Conservation (phyloP, 106 monocot species). For the Agapanthus africanus region DNA sequence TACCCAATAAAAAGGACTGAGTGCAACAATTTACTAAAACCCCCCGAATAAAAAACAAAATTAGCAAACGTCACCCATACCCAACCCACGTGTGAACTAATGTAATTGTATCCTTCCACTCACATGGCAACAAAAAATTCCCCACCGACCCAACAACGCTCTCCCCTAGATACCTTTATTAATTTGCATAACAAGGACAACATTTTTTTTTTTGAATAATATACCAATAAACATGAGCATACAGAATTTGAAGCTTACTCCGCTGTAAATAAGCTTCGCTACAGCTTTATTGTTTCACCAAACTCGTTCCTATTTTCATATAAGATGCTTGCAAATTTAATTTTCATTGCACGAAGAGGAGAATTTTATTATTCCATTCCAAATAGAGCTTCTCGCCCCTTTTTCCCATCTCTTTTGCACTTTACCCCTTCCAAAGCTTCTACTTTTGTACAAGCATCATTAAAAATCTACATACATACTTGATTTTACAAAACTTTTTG, state of each 20-base stretch:
- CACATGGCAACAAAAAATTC: background rate
- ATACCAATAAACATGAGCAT: too few relatives aligned
- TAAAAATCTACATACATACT: constrained; percentile 15
- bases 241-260: too few relatives aligned
- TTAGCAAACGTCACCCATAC: background rate
- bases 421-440: background rate
- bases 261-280: too few relatives aligned
- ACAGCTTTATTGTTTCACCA: too few relatives aligned
- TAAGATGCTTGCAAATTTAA: too few relatives aligned
- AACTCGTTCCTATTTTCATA: too few relatives aligned
- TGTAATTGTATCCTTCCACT: background rate
- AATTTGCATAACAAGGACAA: constrained; percentile 2
- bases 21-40: background rate
- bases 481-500: constrained; percentile 7
- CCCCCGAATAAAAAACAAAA: background rate
- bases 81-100: background rate
- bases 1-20: background rate
- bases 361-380: constrained; percentile 2
- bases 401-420: background rate
- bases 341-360: too few relatives aligned
- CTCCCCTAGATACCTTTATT: background rate
- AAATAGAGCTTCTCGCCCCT: background rate
- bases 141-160: background rate
- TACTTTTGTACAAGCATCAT: background rate
- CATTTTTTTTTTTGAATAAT: too few relatives aligned